Evolutionary conservation across 345 rosid genomes (phyloP).

Genomic region (Eucalyptus globulus): DNA sequence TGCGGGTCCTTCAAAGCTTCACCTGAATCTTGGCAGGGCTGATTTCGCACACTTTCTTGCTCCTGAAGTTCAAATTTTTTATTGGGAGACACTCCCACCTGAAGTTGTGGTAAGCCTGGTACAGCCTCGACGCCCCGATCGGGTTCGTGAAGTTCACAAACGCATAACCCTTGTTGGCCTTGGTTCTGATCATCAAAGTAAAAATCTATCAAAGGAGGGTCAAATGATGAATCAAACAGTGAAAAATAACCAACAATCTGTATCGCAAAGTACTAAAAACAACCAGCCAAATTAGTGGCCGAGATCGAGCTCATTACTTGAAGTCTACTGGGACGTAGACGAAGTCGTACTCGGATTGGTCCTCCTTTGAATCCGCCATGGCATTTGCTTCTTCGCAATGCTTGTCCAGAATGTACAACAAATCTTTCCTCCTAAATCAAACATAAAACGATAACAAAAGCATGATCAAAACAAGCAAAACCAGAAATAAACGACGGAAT

Average conservation of each 20-base stretch:
- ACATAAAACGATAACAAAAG: neutral
- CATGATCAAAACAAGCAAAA: neutral
- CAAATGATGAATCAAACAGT: neutral
- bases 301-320: constrained; percentile 1
- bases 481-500: neutral
- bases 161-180: constrained; percentile 34
- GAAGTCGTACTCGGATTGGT: constrained; percentile 26
- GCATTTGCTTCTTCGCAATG: constrained; percentile 24
- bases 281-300: neutral
- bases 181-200: neutral
- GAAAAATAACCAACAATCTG: neutral
- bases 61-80: neutral
- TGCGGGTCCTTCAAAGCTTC: neutral
- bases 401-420: constrained; percentile 28
- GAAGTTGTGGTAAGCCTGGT: constrained; percentile 12
- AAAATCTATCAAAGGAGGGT: neutral
- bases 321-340: constrained; percentile 37
- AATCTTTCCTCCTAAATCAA: constrained; percentile 1
- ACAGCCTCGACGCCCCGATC: constrained; percentile 12
- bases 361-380: neutral
- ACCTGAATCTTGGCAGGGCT: constrained; percentile 33
- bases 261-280: neutral
- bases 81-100: constrained; percentile 22
- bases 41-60: constrained; percentile 25
- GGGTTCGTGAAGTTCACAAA: constrained; percentile 36